These are phyloP conservation scores for Penicillium hesseltinei DNA, from an alignment of 2,329 filamentous ascomycete species.

Conservation along the genomic window DNA sequence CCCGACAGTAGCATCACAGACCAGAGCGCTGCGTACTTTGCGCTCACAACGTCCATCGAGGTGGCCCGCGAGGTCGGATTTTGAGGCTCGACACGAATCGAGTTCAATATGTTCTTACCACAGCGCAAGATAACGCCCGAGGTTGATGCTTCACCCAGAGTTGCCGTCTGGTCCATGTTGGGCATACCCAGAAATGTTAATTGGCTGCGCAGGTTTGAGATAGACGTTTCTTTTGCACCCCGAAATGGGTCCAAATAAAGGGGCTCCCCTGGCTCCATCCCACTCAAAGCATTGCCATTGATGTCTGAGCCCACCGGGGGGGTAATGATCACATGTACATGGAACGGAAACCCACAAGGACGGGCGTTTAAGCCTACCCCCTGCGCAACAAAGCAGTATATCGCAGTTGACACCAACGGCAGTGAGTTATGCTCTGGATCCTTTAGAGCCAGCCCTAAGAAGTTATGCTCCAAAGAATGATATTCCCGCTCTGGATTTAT, in stretches of 20 bases:
- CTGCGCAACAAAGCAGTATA: conserved; percentile 77
- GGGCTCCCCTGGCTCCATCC: conserved; percentile 38
- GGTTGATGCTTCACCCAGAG: conserved; percentile 63
- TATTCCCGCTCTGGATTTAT: conserved; percentile 68
- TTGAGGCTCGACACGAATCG: conserved; percentile 56
- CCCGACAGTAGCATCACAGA: conserved; percentile 57
- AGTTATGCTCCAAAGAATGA: conserved; percentile 78
- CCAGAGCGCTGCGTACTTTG: conserved; percentile 74
- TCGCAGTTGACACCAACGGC: conserved; percentile 80
- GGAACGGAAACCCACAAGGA: conserved; percentile 78
- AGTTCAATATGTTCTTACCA: conserved; percentile 76
- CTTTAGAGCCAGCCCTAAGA: conserved; percentile 77
- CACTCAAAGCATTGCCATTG: conserved; percentile 47
- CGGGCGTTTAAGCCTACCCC: conserved; percentile 72
- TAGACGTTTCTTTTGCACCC: conserved; percentile 63
- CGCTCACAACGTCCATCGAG: conserved; percentile 56
- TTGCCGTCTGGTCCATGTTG: conserved; percentile 43
- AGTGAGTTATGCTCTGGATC: conserved; percentile 73
- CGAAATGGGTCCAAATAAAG: conserved; percentile 87
- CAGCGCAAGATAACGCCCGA: conserved; percentile 71
- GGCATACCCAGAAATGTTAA: conserved; percentile 55
- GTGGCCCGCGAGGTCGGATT: conserved; percentile 28
- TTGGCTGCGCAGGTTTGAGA: conserved; percentile 57
- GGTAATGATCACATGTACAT: conserved; percentile 77
- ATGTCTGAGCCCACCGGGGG: conserved; percentile 60